A percentile compares a stretch with the other conserved stretches of the same genome.
phyloP scores from a whole-genome alignment of 768 basidiomycete species.

The Boletus sp. region DNA sequence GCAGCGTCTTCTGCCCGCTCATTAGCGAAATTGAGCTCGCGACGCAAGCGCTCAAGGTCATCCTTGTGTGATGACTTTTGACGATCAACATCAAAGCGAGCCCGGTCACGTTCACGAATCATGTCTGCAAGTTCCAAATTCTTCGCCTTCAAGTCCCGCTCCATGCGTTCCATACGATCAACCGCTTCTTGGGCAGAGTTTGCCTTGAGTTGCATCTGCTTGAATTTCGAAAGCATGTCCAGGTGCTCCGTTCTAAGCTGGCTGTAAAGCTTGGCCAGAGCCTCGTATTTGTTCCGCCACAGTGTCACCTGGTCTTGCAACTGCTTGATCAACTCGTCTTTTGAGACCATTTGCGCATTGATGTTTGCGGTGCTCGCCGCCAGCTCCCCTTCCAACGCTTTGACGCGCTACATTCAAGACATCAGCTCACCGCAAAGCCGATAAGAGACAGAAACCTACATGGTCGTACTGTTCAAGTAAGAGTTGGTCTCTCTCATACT shows the following conservation, averaged over 20 bases:
- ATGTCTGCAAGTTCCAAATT: slow-evolving; percentile 98
- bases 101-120: slow-evolving; percentile 95
- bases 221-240: slow-evolving; percentile 95
- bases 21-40: slow-evolving; percentile 92
- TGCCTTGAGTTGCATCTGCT: slow-evolving; percentile 95
- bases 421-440: slow-evolving; percentile 7
- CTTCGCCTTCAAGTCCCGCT: slow-evolving; percentile 96
- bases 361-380: slow-evolving; percentile 70
- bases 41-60: slow-evolving; percentile 85
- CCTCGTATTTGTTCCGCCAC: slow-evolving; percentile 99
- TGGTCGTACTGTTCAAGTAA: slow-evolving; percentile 96
- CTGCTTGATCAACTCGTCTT: slow-evolving; percentile 94
- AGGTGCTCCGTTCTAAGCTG: slow-evolving; percentile 96
- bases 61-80: slow-evolving; percentile 94
- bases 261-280: slow-evolving; percentile 96
- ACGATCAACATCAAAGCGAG: slow-evolving; percentile 92
- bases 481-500: slow-evolving; percentile 97
- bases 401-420: slow-evolving; percentile 66
- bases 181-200: slow-evolving; percentile 98
- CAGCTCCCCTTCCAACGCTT: slow-evolving; percentile 90
- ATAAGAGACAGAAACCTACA: slow-evolving; percentile 39
- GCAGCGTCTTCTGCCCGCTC: slow-evolving; percentile 96
- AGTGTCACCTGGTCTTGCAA: slow-evolving; percentile 94
- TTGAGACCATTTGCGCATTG: slow-evolving; percentile 80
- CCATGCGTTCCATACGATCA: slow-evolving; percentile 98